Base-by-base conservation (phyloP, 139 green algal genomes). In the Tetraselmis chui region DNA sequence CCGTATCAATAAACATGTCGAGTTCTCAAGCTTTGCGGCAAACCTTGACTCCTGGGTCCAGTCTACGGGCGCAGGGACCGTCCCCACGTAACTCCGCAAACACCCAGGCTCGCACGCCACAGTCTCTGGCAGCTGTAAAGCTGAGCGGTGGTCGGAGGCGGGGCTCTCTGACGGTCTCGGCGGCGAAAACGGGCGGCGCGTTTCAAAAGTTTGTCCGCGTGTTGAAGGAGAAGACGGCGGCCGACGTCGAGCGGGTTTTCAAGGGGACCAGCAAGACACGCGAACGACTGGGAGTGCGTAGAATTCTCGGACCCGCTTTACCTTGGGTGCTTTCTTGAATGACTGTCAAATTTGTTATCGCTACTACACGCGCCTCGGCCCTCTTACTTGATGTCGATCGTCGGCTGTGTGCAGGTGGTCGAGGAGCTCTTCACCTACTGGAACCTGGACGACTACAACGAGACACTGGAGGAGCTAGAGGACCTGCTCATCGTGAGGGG, bases 401-500 rank as follows among this genome's bases (percentile, higher is more conserved):
- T 23, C 28, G 1, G 2, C 29, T 28, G 76, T 82, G 25, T 80
- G 31, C 85, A 96, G 92, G 85, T 98, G 1, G 92, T 99, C 30
- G 96, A 99, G 28, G 96, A 98, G 89, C 89, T 99, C 29, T 87
- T 98, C 5, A 86, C 92, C 0, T 95, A 97, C 79, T 99, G 95
- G 96, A 97, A 86, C 23, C 83, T 98, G 58, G 95, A 98, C 59
- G 94, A 98, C 59, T 92, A 93, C 29, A 96, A 99, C 29, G 87
- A 91, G 76, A 92, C 88, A 0, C 88, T 98, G 78, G 96, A 99
- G 85, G 95, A 98, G 87, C 90, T 99, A 59, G 96, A 99, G 84
- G 96, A 99, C 59, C 90, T 87, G 1, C 90, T 98, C 32, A 96
- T 97, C 87, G 91, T 94, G 83, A 86, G n/a, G n/a, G n/a, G n/a